Conservation (phyloP, 2,329 filamentous ascomycete species). For the Fusarium sp. region DNA sequence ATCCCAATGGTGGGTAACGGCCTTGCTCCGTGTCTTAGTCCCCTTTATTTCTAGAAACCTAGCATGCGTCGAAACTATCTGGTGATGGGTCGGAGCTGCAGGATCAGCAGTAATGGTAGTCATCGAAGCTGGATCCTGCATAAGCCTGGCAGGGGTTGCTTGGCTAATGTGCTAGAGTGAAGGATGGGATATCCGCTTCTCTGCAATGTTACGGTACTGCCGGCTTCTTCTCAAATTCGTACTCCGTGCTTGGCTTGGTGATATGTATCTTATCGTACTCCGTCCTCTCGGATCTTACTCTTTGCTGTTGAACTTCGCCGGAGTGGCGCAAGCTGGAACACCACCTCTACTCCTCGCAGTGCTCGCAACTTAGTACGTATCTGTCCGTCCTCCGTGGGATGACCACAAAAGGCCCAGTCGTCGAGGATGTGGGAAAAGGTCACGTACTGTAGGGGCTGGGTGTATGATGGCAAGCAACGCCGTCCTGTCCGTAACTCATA, state of each 20-base stretch:
- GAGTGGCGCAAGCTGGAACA: conserved; percentile 20
- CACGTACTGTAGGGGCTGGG: conserved; percentile 2
- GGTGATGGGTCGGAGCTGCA: conserved; percentile 22
- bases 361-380: conserved; percentile 3
- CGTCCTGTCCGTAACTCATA: neutral
- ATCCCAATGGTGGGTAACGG: conserved; percentile 26
- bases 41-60: conserved; percentile 40
- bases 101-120: conserved; percentile 17
- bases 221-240: neutral
- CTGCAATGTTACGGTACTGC: conserved; percentile 15
- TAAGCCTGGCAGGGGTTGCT: conserved; percentile 11
- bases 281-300: neutral
- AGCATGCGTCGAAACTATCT: conserved; percentile 25
- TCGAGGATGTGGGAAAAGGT: neutral
- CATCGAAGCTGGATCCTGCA: conserved; percentile 20
- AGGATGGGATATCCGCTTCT: conserved; percentile 7
- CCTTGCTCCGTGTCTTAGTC: conserved; percentile 39
- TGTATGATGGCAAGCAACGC: conserved; percentile 1
- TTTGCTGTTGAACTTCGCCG: neutral
- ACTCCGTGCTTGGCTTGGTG: conserved; percentile 11
- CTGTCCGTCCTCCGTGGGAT: conserved; percentile 1
- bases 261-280: conserved; percentile 6
- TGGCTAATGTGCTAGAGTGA: conserved; percentile 3
- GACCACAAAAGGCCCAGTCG: conserved; percentile 2
- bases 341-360: neutral